Base-by-base conservation (phyloP, 768 basidiomycete genomes). In the Royoungia palumana region DNA sequence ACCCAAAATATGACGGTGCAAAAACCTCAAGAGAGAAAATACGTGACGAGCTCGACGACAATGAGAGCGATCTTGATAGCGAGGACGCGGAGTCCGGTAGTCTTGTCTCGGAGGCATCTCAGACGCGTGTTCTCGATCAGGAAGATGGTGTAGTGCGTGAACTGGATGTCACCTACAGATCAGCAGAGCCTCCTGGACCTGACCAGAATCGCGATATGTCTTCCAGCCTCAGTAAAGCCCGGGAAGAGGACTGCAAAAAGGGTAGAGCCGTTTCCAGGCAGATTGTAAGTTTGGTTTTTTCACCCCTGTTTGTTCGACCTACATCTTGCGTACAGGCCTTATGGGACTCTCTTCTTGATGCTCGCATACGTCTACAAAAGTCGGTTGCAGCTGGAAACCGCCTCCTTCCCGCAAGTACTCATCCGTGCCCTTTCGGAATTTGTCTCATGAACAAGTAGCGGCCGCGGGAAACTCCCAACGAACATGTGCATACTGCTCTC, bases 311-410 rank as follows among this genome's bases (percentile, higher is more conserved):
- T 28, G 41, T 44, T n/a, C 39, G 40, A 54, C 51, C 41, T 42
- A 38, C 41, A 48, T 35, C 22, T 44, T 25, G 42, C 25, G 10
- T 47, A 21, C 50, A 97, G 93, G 73, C 75, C 3, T 68, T 94
- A 30, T 96, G 92, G 88, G 92, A 97, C 65, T 75, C 78, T 5
- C 74, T 97, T 32, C 75, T 97, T 24, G 90, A 96, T 63, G 81
- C 89, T n/a, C 82, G 95, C 30, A 98, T 98, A 64, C 84, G 84
- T 21, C 68, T 96, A 37, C 95, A 97, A 70, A 97, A 94, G 71
- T 79, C 85, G 20, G 73, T 83, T 38, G 60, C 73, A 2, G 72
- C 83, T 11, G 75, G 83, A 6, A 89, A 91, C 60, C 71, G 71
- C 41, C 73, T 96, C 6, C 85, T 89, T 28, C 60, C 55, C 28